Conservation (phyloP, 2,329 filamentous ascomycete species). For the Colletotrichum sojae region DNA sequence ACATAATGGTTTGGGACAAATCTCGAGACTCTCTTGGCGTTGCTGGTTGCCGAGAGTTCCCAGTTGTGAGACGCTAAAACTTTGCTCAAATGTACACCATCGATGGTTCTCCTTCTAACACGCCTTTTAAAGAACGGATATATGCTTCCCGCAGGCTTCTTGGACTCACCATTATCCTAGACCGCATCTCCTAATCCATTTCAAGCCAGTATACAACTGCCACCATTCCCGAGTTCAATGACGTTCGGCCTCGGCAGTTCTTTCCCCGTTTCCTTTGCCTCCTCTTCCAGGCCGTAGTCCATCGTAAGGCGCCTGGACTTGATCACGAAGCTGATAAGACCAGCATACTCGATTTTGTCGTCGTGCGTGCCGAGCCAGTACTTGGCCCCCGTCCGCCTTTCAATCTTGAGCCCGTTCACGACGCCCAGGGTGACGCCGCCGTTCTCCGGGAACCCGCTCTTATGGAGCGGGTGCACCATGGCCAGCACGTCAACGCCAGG, state of each 20-base stretch:
- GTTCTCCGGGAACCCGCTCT: background rate
- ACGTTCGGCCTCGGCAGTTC: background rate
- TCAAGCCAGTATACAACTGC: background rate
- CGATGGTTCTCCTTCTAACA: too few relatives aligned
- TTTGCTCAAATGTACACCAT: too few relatives aligned
- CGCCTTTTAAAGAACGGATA: too few relatives aligned
- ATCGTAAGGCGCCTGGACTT: constrained; percentile 1
- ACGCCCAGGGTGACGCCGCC: constrained; percentile 8
- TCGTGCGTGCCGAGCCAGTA: constrained; percentile 30
- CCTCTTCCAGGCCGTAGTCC: constrained; percentile 3
- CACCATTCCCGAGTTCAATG: background rate
- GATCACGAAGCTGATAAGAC: constrained; percentile 10
- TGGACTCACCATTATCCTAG: too few relatives aligned
- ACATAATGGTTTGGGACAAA: too few relatives aligned
- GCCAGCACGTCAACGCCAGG: background rate
- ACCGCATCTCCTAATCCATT: background rate
- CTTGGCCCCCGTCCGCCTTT: background rate
- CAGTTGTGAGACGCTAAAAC: too few relatives aligned
- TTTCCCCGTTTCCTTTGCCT: background rate
- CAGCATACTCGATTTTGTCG: constrained; percentile 6
- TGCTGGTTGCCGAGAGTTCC: too few relatives aligned
- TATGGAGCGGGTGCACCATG: constrained; percentile 9
- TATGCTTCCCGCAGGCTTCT: too few relatives aligned
- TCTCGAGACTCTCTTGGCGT: too few relatives aligned
- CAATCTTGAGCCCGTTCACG: constrained; percentile 3